Evolutionary conservation across 2,329 filamentous ascomycete genomes (phyloP), one percentile per base, ranked within the genome.

Genomic region (Lasiodiplodia hormozganensis): DNA sequence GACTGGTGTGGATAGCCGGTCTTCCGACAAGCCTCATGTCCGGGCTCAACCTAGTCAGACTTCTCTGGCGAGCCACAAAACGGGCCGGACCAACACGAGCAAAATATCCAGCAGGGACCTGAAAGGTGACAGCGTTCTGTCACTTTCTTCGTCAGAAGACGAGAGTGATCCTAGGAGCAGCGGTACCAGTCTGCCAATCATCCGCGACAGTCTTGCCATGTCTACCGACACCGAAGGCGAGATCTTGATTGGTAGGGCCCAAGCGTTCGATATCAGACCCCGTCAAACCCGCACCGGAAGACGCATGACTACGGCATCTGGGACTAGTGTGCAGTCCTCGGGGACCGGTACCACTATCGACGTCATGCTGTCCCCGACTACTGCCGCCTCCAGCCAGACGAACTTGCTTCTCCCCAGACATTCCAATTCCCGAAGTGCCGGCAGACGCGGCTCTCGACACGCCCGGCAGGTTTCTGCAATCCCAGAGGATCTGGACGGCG

Each of bases 261-360:
- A 79, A 70, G 78, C 79, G 11, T 77, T 76, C 53, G 78, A 78
- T 34, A 69, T 80, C 34, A 74, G 73, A 47, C 72, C 76, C 23
- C 72, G 72, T 14, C 60, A 68, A 18, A 23, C 47, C 25, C 31
- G 34, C n/a, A 16, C 16, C 6, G 16, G 31, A n/a, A 57, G 58
- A 21, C 51, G 58, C n/a, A 62, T 62, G 73, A 67, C 56, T 31
- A 40, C 71, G 7, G 43, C 73, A 31, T 78, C 75, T 1, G 73
- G 73, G n/a, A 73, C 74, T 21, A 80, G 78, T 66, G 73, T 76
- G 23, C 69, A 73, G 10, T 76, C 75, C 2, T 78, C 77, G 8
- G 78, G 77, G 18, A 77, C 71, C 67, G 76, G 77, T 21, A 76
- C 76, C 11, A 79, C 78, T 1, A 80, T 80, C n/a, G 77, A 80